Evolutionary conservation across 2,329 filamentous ascomycete genomes (phyloP).

Genomic region (Pseudocercospora crystallina): DNA sequence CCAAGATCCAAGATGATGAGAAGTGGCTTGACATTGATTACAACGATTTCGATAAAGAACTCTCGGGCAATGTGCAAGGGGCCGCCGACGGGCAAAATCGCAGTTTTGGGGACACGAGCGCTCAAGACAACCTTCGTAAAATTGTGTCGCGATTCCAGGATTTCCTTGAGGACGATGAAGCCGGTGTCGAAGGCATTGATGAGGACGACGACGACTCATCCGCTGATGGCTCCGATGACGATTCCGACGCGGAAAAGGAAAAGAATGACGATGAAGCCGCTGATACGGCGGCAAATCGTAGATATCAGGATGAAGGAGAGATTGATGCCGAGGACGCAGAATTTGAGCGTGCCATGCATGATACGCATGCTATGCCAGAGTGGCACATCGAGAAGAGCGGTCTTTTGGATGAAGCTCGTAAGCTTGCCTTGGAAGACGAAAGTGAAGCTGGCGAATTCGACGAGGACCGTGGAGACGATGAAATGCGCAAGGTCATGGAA

Average conservation of each 20-base stretch:
- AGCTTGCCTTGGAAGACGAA: slow-evolving; percentile 40
- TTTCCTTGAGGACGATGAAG: slow-evolving; percentile 82
- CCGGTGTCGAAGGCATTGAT: slow-evolving; percentile 76
- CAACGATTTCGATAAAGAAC: slow-evolving; percentile 79
- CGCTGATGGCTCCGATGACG: slow-evolving; percentile 47
- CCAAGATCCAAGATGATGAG: slow-evolving; percentile 74
- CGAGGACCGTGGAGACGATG: slow-evolving; percentile 51
- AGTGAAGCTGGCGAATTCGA: slow-evolving; percentile 46
- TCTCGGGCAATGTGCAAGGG: slow-evolving; percentile 50
- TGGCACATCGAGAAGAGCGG: slow-evolving; percentile 36
- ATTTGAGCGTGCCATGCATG: slow-evolving; percentile 83
- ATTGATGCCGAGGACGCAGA: slow-evolving; percentile 67
- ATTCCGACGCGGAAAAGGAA: slow-evolving; percentile 22
- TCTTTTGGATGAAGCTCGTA: slow-evolving; percentile 36
- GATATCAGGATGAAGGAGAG: neutral
- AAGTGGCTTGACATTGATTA: slow-evolving; percentile 91
- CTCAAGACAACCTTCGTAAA: slow-evolving; percentile 76
- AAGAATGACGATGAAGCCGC: slow-evolving; percentile 3
- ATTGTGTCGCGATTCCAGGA: slow-evolving; percentile 93
- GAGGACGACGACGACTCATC: slow-evolving; percentile 67
- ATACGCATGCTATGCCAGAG: slow-evolving; percentile 75
- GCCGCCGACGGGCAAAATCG: slow-evolving; percentile 14
- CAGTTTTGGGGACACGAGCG: slow-evolving; percentile 62
- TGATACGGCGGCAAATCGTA: neutral
- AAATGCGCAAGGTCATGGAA: slow-evolving; percentile 64